Evolutionary conservation across 257 asterid species (phyloP), one percentile per base, ranked within the genome.

Genomic region (Lycium barbarum): DNA sequence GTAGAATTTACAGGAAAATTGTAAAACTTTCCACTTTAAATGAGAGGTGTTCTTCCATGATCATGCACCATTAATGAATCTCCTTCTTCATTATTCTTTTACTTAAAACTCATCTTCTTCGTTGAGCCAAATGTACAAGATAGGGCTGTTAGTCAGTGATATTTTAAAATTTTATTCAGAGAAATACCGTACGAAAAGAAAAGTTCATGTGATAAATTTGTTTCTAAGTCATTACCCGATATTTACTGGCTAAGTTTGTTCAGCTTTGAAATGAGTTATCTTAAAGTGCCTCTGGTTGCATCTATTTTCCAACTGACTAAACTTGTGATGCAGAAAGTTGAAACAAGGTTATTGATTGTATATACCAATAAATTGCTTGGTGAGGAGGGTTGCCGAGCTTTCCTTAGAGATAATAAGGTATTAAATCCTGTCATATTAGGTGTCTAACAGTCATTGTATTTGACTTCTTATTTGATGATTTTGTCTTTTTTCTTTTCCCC

Each of bases 371-470:
- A 91, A 49, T 81, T 93, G 85, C 87, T 93, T 70, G 92, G 89
- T 67, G 91, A 93, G 88, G 93, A 93, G 87, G 97, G 97, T 72
- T 87, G 91, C 65, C 90, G 87, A 80, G 90, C 85, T n/a, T 83
- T 93, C 87, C 93, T 93, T 54, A 87, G 86, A 72, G 90, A 92
- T 76, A 93, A 90, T 72, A 93, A 90, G 93, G 96, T 90, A 85
- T 53, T 58, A 66, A 78, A 78, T 15, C 62, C 61, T 71, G 54
- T 47, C 51, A 10, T 26, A 40, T 40, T 26, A 51, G 47, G 65
- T 26, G 47, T 76, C 47, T 76, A 9, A 33, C 14, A 76, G 82
- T 76, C 45, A 0, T 5, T 53, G 47, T 14, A 26, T 76, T 76
- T 76, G 82, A 76, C 47, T 22, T 76, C 65, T 66, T 68, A 18